phyloP scores from a whole-genome alignment of 345 rosid species.

The Gossypium arboreum region DNA sequence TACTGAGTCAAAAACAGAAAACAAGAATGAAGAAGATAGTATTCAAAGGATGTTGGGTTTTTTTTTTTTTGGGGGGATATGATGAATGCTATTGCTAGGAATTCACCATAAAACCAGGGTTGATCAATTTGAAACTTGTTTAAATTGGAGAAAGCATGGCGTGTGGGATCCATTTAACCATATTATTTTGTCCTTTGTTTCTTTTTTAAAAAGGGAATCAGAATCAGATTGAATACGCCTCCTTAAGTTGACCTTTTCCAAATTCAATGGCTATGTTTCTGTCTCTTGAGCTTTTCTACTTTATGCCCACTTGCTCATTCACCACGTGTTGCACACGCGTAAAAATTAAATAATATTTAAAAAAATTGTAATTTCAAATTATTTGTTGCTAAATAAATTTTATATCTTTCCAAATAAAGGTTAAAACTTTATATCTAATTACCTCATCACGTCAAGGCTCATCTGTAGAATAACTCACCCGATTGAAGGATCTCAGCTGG shows the following conservation, averaged over 20 bases:
- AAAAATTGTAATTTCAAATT: not conserved
- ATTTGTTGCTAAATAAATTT: too few species aligned
- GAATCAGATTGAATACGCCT: not conserved
- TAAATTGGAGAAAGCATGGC: not conserved
- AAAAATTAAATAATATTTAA: not conserved
- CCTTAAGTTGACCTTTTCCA: conserved; percentile 2
- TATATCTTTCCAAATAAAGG: too few species aligned
- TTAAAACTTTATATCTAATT: too few species aligned
- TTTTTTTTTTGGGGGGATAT: not conserved
- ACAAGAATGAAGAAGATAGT: not conserved
- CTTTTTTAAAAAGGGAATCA: not conserved
- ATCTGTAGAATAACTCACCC: too few species aligned
- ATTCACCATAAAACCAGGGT: not conserved
- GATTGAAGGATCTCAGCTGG: too few species aligned
- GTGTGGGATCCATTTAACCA: not conserved
- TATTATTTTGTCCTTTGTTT: not conserved
- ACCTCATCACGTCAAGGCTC: too few species aligned
- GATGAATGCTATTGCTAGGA: not conserved
- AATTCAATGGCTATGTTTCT: conserved; percentile 2
- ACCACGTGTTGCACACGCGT: not conserved
- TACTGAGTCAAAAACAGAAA: not conserved
- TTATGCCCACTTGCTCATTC: not conserved
- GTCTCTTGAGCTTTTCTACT: not conserved
- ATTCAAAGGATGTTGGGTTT: not conserved
- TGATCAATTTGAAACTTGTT: not conserved